Percentiles rank a stretch among this genome's conserved stretches.
Evolutionary conservation across 75 land plant species (phyloP).

Genomic region (Selaginella moellendorffii): DNA sequence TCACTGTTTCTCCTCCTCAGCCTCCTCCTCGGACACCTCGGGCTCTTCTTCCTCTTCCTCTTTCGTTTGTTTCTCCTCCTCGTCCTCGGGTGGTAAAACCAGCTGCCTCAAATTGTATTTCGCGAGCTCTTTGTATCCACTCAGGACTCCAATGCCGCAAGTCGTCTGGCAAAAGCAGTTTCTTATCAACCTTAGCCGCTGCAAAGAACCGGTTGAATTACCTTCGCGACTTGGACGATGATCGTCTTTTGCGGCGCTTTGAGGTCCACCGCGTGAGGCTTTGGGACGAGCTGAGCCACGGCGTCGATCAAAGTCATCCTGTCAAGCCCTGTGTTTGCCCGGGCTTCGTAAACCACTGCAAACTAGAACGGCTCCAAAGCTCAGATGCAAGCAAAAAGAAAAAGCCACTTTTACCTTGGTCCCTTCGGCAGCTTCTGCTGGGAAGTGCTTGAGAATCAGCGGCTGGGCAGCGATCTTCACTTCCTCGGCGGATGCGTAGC

Average conservation of each 20-base stretch:
- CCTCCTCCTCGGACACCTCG: no score
- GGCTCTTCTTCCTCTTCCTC: no score
- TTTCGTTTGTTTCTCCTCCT: no score
- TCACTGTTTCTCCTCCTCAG: no score
- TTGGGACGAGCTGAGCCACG: constrained; percentile 76
- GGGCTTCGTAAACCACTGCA: constrained; percentile 82
- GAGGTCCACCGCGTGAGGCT: constrained; percentile 84
- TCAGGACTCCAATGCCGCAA: constrained; percentile 74
- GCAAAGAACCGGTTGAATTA: no score
- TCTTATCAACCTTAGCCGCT: no score
- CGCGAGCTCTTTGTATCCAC: constrained; percentile 61
- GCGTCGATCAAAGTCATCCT: constrained; percentile 70
- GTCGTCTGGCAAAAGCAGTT: no score
- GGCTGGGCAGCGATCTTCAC: constrained; percentile 48
- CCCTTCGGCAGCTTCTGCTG: constrained; percentile 29
- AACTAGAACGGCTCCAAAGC: constrained; percentile 49
- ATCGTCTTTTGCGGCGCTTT: constrained; percentile 72
- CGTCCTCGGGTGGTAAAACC: no score
- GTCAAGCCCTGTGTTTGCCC: constrained; percentile 78
- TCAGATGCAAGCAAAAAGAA: no score
- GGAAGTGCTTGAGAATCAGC: constrained; percentile 46
- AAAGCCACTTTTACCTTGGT: no score
- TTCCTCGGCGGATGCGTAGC: constrained; percentile 87
- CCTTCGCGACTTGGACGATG: constrained; percentile 80
- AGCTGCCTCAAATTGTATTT: constrained; percentile 82